Evolutionary conservation across 345 rosid species (phyloP).

Genomic region (Populus euphratica): DNA sequence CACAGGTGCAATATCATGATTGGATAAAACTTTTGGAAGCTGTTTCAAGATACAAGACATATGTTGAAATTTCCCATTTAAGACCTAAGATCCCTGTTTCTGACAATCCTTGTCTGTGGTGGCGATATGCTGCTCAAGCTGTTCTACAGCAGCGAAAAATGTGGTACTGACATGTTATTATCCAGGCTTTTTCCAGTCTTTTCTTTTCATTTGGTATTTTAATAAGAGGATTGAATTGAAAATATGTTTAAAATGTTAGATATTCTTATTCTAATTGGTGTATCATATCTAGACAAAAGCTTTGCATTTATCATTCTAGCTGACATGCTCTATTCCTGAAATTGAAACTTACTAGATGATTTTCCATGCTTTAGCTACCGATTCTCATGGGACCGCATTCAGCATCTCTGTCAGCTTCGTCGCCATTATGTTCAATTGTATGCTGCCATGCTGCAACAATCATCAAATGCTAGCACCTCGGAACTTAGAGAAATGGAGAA

Average conservation of each 20-base stretch:
- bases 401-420: slow-evolving; percentile 76
- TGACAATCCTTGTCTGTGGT: slow-evolving; percentile 64
- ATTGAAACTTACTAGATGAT: slow-evolving; percentile 23
- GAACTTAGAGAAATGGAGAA: slow-evolving; percentile 86
- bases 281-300: neutral
- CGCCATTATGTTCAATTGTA: slow-evolving; percentile 79
- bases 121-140: slow-evolving; percentile 95
- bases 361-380: slow-evolving; percentile 53
- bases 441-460: slow-evolving; percentile 70
- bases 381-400: slow-evolving; percentile 87
- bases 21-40: slow-evolving; percentile 93
- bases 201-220: neutral
- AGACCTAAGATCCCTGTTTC: slow-evolving; percentile 78
- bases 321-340: slow-evolving; percentile 7
- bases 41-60: slow-evolving; percentile 75
- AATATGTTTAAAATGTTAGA: neutral
- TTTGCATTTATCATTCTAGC: neutral
- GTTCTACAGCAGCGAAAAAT: slow-evolving; percentile 71
- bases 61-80: slow-evolving; percentile 82
- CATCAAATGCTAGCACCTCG: slow-evolving; percentile 41
- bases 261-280: neutral
- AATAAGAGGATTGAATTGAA: neutral
- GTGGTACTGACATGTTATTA: slow-evolving; percentile 46
- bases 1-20: slow-evolving; percentile 91
- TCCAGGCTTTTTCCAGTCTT: neutral